Evolutionary conservation across 345 rosid species (phyloP), one percentile per base, ranked within the genome.

Genomic region (Rubroshorea leprosula): DNA sequence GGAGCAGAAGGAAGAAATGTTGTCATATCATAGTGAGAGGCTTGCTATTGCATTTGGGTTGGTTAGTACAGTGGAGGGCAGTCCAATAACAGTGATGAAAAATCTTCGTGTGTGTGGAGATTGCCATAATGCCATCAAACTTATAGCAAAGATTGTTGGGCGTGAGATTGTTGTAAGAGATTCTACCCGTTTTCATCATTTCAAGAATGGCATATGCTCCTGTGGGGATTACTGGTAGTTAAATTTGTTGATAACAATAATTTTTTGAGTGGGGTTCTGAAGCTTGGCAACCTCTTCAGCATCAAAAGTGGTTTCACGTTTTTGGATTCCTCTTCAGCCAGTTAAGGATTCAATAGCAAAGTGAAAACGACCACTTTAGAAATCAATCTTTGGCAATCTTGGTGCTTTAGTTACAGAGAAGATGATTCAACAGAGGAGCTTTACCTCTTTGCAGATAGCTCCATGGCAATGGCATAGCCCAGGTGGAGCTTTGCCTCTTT

Each of bases 41-140:
- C 82, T 85, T 31, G 90, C 93, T 19, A 53, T 77, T 61, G 85
- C 66, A 41, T 85, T 85, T 66, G 82, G 63, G 25, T 51, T 85
- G 72, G 23, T 83, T 43, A 72, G 64, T 65, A 74, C 74, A 5
- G 58, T 63, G 48, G 81, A 77, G 67, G 83, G 78, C 24, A 76
- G 75, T 46, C 21, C 59, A 8, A 64, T 83, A 55, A 83, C 80
- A 22, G 85, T 85, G 54, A 83, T 89, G 84, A 85, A 89, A 63
- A 85, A 85, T 65, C 81, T n/a, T 21, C 72, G 96, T 5, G 83
- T 80, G 8, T 82, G 96, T 61, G 89, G 81, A 43, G 83, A 82
- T 57, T 80, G 85, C 51, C 83, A 80, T 57, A 64, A 55, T 12
- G 69, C 78, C 15, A 72, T 74, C 53, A 70, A 77, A 49, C 70